Evolutionary conservation across 2,329 filamentous ascomycete species (phyloP).

Genomic region (Pseudogymnoascus sp.): DNA sequence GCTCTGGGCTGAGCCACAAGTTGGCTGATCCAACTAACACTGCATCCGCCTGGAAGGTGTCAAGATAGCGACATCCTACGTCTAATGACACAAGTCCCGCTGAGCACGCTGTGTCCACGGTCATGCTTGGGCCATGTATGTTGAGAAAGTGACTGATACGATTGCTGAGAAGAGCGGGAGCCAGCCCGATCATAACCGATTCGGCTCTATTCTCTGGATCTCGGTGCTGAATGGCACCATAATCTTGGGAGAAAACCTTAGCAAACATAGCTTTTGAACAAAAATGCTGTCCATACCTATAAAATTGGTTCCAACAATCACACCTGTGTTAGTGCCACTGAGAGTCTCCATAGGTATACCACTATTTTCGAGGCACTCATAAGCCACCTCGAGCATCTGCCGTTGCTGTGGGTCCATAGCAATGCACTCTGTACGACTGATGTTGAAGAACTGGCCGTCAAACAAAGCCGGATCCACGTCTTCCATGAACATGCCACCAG

Average conservation of each 20-base stretch:
- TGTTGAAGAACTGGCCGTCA: background rate
- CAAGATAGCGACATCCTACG: conserved; percentile 15
- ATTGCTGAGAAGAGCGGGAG: conserved; percentile 19
- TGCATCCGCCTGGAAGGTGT: background rate
- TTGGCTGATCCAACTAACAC: conserved; percentile 31
- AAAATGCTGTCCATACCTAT: conserved; percentile 24
- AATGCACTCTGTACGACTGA: background rate
- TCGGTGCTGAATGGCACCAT: conserved; percentile 25
- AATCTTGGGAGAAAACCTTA: background rate
- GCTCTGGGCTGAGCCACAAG: conserved; percentile 17
- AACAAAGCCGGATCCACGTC: background rate
- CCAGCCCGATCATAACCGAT: background rate
- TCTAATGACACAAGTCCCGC: conserved; percentile 27
- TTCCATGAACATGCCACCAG: conserved; percentile 1
- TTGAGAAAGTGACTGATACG: conserved; percentile 47
- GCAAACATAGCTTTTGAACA: background rate
- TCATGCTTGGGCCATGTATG: conserved; percentile 27
- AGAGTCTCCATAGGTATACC: conserved; percentile 29
- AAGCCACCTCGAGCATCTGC: conserved; percentile 18
- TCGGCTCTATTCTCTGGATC: background rate
- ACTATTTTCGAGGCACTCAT: conserved; percentile 24
- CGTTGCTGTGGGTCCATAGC: conserved; percentile 24
- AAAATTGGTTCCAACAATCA: conserved; percentile 25
- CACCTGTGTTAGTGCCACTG: conserved; percentile 26
- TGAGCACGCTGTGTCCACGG: conserved; percentile 22